phyloP scores from a whole-genome alignment of 371 early-diverging fungal genomes.

The Batkoa obscura region DNA sequence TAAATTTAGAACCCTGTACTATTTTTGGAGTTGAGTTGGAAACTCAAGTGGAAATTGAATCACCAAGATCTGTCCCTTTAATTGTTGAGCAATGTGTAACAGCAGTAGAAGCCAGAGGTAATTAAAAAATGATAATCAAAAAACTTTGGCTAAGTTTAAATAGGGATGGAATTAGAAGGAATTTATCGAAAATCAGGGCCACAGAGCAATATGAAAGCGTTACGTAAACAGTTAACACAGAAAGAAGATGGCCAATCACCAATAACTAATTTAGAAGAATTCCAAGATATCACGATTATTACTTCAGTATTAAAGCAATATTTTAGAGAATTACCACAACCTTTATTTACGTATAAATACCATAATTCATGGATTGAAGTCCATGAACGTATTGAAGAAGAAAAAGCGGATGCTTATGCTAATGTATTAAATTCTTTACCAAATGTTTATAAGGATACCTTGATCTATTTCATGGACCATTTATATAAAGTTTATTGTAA shows the following conservation, averaged over 20 bases:
- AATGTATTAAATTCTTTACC: conserved; percentile 21
- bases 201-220: conserved; percentile 50
- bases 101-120: conserved; percentile 45
- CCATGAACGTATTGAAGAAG: background rate
- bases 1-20: background rate
- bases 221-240: conserved; percentile 20
- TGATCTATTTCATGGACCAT: conserved; percentile 38
- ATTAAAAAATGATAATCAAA: conserved; percentile 6
- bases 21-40: conserved; percentile 38
- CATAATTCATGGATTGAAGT: conserved; percentile 56
- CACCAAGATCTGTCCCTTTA: conserved; percentile 29
- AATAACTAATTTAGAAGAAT: conserved; percentile 20
- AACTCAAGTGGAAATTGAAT: conserved; percentile 26
- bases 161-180: conserved; percentile 70
- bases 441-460: conserved; percentile 26
- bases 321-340: conserved; percentile 78
- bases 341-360: conserved; percentile 64
- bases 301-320: conserved; percentile 91
- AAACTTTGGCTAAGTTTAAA: background rate
- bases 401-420: conserved; percentile 12
- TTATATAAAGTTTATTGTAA: conserved; percentile 20
- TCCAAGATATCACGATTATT: conserved; percentile 45
- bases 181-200: conserved; percentile 87
- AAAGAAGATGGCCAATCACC: conserved; percentile 10
- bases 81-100: conserved; percentile 54